These are phyloP conservation scores for Teunomyces kruisii DNA, from an alignment of 805 yeast species.

Conservation along the genomic window DNA sequence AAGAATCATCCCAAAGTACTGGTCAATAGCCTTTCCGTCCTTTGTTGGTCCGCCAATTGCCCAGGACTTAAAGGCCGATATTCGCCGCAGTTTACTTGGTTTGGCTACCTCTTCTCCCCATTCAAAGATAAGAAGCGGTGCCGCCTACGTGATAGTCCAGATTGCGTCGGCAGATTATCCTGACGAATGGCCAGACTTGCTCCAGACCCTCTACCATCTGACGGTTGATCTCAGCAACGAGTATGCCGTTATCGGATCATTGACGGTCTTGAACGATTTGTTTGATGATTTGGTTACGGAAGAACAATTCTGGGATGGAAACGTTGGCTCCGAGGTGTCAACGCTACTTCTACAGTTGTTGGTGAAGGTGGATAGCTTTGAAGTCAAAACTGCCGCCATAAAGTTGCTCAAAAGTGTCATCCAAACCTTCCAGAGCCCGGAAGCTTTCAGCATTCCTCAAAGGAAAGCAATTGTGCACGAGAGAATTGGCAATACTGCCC, in stretches of 20 bases:
- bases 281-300: slow-evolving; percentile 86
- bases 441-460: slow-evolving; percentile 36
- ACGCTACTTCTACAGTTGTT: slow-evolving; percentile 49
- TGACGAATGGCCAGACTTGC: slow-evolving; percentile 88
- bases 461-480: slow-evolving; percentile 35
- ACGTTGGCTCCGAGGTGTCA: slow-evolving; percentile 58
- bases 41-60: slow-evolving; percentile 65
- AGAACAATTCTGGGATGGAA: slow-evolving; percentile 79
- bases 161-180: slow-evolving; percentile 90
- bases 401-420: slow-evolving; percentile 54
- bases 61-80: slow-evolving; percentile 48
- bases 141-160: slow-evolving; percentile 75
- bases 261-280: slow-evolving; percentile 67
- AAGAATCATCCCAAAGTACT: slow-evolving; percentile 64
- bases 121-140: slow-evolving; percentile 62
- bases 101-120: slow-evolving; percentile 45
- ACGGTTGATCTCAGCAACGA: slow-evolving; percentile 31
- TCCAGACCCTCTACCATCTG: slow-evolving; percentile 46
- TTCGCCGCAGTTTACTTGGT: slow-evolving; percentile 52
- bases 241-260: slow-evolving; percentile 50
- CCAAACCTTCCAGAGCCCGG: slow-evolving; percentile 52
- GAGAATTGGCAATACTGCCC: slow-evolving; percentile 18
- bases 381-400: slow-evolving; percentile 48
- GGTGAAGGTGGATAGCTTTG: slow-evolving; percentile 24
- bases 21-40: slow-evolving; percentile 84